phyloP scores from a whole-genome alignment of 495 filamentous ascomycete genomes.

The Neurospora tetraspora region DNA sequence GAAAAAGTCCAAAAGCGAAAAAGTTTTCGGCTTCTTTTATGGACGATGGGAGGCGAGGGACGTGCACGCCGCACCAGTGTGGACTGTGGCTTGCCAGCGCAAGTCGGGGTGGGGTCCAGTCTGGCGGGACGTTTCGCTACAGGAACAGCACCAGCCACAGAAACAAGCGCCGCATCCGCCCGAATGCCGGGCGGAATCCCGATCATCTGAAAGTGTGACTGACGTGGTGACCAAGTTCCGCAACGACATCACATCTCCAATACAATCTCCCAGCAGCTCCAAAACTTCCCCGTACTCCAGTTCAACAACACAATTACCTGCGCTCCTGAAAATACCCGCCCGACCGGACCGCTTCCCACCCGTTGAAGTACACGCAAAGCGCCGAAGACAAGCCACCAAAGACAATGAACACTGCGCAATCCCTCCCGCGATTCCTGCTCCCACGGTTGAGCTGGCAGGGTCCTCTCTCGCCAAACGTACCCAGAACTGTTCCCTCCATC shows the following conservation, averaged over 20 bases:
- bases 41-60: neutral
- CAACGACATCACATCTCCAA: constrained; percentile 79
- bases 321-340: neutral
- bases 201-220: neutral
- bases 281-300: neutral
- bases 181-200: neutral
- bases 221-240: constrained; percentile 60
- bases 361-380: neutral
- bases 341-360: neutral
- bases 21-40: constrained; percentile 12
- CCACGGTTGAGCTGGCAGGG: constrained; percentile 43
- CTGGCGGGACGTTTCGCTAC: neutral
- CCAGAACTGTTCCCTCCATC: constrained; percentile 1
- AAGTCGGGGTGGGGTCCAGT: neutral
- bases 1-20: constrained; percentile 15
- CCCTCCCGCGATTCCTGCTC: constrained; percentile 43
- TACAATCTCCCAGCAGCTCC: constrained; percentile 16
- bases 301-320: neutral
- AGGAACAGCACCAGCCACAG: neutral
- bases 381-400: neutral
- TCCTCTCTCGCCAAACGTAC: constrained; percentile 7
- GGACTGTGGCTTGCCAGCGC: neutral
- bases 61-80: too few species aligned
- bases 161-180: neutral
- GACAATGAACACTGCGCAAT: constrained; percentile 20